Evolutionary conservation across 257 asterid species (phyloP).

Genomic region (Galeopsis tetrahit): DNA sequence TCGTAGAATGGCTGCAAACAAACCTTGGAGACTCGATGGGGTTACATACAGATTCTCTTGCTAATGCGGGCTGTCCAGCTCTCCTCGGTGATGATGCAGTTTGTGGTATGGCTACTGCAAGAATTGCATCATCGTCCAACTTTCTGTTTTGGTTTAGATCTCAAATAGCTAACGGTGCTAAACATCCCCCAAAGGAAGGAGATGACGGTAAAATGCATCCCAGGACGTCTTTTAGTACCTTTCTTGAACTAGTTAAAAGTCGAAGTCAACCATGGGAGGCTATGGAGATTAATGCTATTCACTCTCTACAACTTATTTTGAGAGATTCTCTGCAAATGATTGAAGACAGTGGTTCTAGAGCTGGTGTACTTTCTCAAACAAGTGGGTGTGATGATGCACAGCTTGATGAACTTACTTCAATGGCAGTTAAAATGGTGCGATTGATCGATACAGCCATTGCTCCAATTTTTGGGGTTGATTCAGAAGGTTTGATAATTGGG

Average conservation of each 20-base stretch:
- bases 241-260: conserved; percentile 62
- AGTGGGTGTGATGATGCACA: conserved; percentile 27
- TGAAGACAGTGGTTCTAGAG: conserved; percentile 36
- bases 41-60: conserved; percentile 62
- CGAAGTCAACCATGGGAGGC: conserved; percentile 64
- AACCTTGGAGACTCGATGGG: conserved; percentile 51
- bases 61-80: conserved; percentile 56
- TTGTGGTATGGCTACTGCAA: conserved; percentile 67
- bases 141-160: conserved; percentile 75
- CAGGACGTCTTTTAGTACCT: conserved; percentile 62
- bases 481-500: conserved; percentile 58
- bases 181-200: conserved; percentile 53
- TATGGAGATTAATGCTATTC: conserved; percentile 64
- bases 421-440: conserved; percentile 57
- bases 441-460: conserved; percentile 66
- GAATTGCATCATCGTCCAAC: conserved; percentile 42
- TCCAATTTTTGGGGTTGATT: conserved; percentile 71
- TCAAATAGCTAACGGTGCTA: conserved; percentile 56
- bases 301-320: conserved; percentile 68
- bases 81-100: conserved; percentile 63
- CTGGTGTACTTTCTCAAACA: conserved; percentile 27
- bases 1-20: conserved; percentile 54
- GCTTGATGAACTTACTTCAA: conserved; percentile 48
- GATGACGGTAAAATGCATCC: conserved; percentile 71
- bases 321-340: conserved; percentile 47